Conservation (phyloP, 1,284 basidiomycete genomes). For the Apiotrichum siamense region DNA sequence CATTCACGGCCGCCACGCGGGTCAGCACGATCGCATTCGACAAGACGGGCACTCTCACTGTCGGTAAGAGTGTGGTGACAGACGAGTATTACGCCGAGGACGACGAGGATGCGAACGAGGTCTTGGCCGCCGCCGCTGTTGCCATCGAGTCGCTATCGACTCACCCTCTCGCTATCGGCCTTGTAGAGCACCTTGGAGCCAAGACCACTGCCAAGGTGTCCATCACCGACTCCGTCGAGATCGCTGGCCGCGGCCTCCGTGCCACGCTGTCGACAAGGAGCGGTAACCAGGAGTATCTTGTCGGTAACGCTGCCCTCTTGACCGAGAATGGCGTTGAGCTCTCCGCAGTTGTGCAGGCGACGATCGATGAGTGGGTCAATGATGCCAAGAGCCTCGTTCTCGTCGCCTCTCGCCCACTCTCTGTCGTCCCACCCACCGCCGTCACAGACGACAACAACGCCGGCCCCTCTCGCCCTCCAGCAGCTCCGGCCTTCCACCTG, state of each 20-base stretch:
- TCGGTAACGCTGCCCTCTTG: conserved; percentile 18
- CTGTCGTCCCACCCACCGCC: conserved; percentile 56
- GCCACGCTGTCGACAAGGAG: conserved; percentile 55
- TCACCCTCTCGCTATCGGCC: conserved; percentile 90
- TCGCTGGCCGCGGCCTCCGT: conserved; percentile 83
- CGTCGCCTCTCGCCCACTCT: conserved; percentile 56
- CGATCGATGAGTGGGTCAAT: conserved; percentile 61
- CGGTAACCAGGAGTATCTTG: conserved; percentile 59
- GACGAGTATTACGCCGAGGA: conserved; percentile 29
- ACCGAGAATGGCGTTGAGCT: conserved; percentile 23
- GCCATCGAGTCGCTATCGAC: conserved; percentile 86
- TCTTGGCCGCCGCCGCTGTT: conserved; percentile 60
- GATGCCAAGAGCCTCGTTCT: conserved; percentile 77
- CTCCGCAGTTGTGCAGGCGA: conserved; percentile 47
- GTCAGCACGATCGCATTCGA: conserved; percentile 82
- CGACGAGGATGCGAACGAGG: conserved; percentile 27
- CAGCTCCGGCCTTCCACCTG: neutral
- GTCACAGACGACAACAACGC: too few relatives aligned
- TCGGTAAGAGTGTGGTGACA: conserved; percentile 54
- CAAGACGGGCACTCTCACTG: conserved; percentile 96
- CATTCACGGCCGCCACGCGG: conserved; percentile 79
- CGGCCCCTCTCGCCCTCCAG: conserved; percentile 50
- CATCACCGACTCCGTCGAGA: conserved; percentile 66
- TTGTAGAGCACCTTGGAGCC: conserved; percentile 68
- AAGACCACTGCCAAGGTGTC: conserved; percentile 52